Percentiles rank a stretch among this genome's conserved stretches.
These are phyloP conservation scores for Diaporthe velutina DNA, from an alignment of 2,329 filamentous ascomycete genomes.

Conservation along the genomic window DNA sequence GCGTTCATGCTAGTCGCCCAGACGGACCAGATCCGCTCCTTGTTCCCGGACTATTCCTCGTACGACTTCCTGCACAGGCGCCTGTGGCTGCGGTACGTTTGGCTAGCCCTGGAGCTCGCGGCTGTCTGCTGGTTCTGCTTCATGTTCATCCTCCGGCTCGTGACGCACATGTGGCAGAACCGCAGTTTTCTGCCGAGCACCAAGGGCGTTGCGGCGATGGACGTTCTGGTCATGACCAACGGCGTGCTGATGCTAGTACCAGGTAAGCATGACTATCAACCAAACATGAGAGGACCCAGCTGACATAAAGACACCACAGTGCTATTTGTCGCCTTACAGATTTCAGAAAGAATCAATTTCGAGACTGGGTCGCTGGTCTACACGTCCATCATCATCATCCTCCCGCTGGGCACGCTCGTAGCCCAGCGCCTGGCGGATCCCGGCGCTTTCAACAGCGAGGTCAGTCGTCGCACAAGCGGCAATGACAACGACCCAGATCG, in stretches of 20 bases:
- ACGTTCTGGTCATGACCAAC: constrained; percentile 68
- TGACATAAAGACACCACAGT: constrained; percentile 49
- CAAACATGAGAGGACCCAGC: background rate
- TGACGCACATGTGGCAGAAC: constrained; percentile 61
- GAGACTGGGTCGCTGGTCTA: constrained; percentile 63
- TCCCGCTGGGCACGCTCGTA: constrained; percentile 65
- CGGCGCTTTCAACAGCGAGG: constrained; percentile 42
- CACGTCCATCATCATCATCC: constrained; percentile 63
- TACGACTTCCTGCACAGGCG: constrained; percentile 23
- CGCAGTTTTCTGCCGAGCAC: constrained; percentile 60
- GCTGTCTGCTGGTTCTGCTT: constrained; percentile 64
- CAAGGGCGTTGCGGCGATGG: constrained; percentile 62
- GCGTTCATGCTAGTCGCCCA: constrained; percentile 51
- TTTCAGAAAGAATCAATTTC: constrained; percentile 56
- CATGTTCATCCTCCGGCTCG: constrained; percentile 66
- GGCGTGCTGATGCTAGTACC: constrained; percentile 68
- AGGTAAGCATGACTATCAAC: constrained; percentile 53
- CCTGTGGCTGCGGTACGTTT: constrained; percentile 55
- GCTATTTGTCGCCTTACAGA: constrained; percentile 64
- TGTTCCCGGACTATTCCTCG: constrained; percentile 42
- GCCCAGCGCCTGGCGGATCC: constrained; percentile 59
- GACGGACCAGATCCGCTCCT: constrained; percentile 52
- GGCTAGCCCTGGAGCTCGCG: constrained; percentile 48
- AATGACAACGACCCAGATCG: constrained; percentile 41
- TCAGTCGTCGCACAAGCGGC: constrained; percentile 19